Evolutionary conservation across 352 stramenopile genomes (phyloP), one percentile per base, ranked within the genome.

Genomic region (Phytophthora sojae): DNA sequence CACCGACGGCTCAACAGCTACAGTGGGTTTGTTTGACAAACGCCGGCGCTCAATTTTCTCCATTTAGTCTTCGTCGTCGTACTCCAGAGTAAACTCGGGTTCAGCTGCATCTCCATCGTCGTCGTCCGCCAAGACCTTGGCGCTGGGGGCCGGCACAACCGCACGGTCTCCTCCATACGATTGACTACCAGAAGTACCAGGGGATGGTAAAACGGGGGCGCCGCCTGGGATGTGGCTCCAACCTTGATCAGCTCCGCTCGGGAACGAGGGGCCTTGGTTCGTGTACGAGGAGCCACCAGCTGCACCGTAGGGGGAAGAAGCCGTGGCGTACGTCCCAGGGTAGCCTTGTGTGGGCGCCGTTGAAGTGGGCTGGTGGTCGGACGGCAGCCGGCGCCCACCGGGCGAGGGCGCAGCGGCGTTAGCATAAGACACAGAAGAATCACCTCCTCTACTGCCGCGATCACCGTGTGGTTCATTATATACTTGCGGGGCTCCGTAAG

Each of bases 21-120:
- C 30, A 66, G 58, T 35, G 29, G 29, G 29, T 39, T 61, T 68
- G 23, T 64, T 75, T 71, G 37, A 64, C 51, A 75, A 74, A 78
- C 50, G 25, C 26, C 35, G 15, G 19, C 53, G 44, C 17, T 78
- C 56, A 61, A 71, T 75, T 77, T 64, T 69, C 63, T 76, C 55
- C 52, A 64, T 68, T 72, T 81, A 92, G 50, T 94, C 86, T 19
- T 94, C 86, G 47, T 94, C 86, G 57, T 94, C 86, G 65, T 94
- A 94, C 62, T 94, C 78, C 51, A 94, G 74, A 5, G 75, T 91
- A 69, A 94, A 94, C 71, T 92, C 83, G 5, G 85, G 81, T 19
- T 76, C 85, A 26, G 63, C 69, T 17, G 74, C 80, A 4, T 91
- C 86, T 8, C 15, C 78, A 61, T 91, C 84, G 57, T 94, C 86